Percentiles rank a stretch among this genome's conserved stretches.
phyloP scores from a whole-genome alignment of 2,329 filamentous ascomycete species.

The Zasmidium angulare region DNA sequence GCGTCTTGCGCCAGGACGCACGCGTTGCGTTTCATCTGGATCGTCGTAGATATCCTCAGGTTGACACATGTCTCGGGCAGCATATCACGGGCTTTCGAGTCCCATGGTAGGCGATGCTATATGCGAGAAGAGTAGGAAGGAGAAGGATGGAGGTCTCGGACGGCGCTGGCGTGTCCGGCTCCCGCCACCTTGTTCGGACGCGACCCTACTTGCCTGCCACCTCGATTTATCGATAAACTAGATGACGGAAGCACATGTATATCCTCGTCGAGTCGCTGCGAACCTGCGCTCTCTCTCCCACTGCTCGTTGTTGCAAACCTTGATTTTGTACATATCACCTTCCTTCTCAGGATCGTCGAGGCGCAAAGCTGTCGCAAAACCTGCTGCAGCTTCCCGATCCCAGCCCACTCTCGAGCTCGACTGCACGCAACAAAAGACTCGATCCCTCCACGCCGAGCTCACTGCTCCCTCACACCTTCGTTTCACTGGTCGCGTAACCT shows the following conservation, averaged over 20 bases:
- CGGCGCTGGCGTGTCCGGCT: not conserved
- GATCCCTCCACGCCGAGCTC: not conserved
- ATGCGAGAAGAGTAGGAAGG: not conserved
- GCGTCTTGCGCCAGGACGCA: too few species aligned
- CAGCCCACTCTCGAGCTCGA: not conserved
- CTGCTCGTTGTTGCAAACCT: not conserved
- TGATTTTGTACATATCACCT: not conserved
- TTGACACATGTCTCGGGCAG: too few species aligned
- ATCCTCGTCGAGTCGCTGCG: not conserved
- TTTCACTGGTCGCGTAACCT: not conserved
- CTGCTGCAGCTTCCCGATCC: not conserved
- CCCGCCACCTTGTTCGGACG: not conserved
- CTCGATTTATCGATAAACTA: not conserved
- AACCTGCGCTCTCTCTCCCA: not conserved
- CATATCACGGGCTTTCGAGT: too few species aligned
- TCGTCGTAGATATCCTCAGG: too few species aligned
- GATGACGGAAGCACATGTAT: not conserved
- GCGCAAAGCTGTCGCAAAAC: not conserved
- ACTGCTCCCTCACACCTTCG: not conserved
- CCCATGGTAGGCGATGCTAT: not conserved
- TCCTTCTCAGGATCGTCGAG: not conserved
- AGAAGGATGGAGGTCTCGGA: not conserved
- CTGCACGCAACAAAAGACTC: not conserved
- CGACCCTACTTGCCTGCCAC: not conserved
- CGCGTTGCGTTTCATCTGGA: too few species aligned